Evolutionary conservation across 2,329 filamentous ascomycete species (phyloP), one percentile per base, ranked within the genome.

Genomic region (Hypoxylon rubiginosum): DNA sequence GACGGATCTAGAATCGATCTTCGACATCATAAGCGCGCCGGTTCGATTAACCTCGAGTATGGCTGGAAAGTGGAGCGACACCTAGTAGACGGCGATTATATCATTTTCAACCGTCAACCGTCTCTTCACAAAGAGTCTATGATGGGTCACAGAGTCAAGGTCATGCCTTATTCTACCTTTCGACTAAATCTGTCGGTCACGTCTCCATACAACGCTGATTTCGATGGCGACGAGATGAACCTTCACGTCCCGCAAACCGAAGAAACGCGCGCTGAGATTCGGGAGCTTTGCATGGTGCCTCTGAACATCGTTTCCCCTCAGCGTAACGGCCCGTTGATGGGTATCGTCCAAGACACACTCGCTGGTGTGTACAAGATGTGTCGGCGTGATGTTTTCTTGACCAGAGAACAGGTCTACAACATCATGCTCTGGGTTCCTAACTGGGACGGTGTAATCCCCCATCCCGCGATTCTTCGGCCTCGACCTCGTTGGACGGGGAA

Each of bases 211-310:
- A 99, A 99, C 83, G 96, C 96, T 74, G 96, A 99, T 92, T 99
- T 99, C 82, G 96, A 99, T 77, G 96, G 96, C 82, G 96, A 99
- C 79, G 96, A 99, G 82, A 99, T 99, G 96, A 99, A 99, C 78
- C 89, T 99, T 82, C 96, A 99, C 87, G 97, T 99, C 56, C 97
- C 96, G 3, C 96, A 99, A 77, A 96, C 92, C 39, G 94, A 99
- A 77, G 97, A 99, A 80, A 97, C 97, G 34, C 92, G 96, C 66
- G 94, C 97, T 49, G 96, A 99, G 80, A 89, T 99, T 73, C 93
- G 90, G 79, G 91, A 98, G 78, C 88, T 99, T 13, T 98, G 95
- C 79, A 91, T 98, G 87, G 96, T 99, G n/a, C 96, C 96, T 0
- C 88, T 96, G 73, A 97, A 99, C 80, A 98, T 99, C 75, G 97